Percentiles rank a stretch among this genome's conserved stretches.
phyloP scores from a whole-genome alignment of 2,329 filamentous ascomycete species.

The Penicillium psychrosexuale region DNA sequence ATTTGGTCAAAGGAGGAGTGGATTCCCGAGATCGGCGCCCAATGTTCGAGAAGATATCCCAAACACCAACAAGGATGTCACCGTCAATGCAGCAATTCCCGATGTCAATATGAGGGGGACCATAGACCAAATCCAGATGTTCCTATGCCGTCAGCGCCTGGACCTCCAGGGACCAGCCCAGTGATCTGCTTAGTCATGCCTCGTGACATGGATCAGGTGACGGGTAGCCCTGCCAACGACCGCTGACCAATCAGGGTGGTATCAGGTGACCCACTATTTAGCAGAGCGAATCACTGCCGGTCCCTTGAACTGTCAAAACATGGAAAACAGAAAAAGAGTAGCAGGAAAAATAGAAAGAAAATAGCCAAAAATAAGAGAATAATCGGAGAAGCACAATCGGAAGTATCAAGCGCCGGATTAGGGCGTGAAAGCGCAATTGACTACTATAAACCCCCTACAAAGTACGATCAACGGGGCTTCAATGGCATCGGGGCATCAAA shows the following conservation, averaged over 20 bases:
- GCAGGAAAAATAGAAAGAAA: background rate
- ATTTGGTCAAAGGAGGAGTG: background rate
- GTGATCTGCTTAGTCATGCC: conserved; percentile 15
- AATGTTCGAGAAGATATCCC: background rate
- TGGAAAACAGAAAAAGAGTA: background rate
- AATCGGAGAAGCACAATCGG: background rate
- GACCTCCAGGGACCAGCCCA: conserved; percentile 7
- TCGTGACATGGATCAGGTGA: conserved; percentile 12
- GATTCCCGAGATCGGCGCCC: background rate
- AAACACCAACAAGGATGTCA: background rate
- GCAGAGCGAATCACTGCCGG: conserved; percentile 15
- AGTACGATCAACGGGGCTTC: background rate
- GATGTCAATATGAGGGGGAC: background rate
- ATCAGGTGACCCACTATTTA: conserved; percentile 1
- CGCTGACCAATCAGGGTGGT: conserved; percentile 11
- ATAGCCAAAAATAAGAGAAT: background rate
- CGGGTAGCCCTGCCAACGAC: conserved; percentile 23
- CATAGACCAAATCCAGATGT: conserved; percentile 2
- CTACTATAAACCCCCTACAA: background rate
- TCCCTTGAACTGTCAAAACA: conserved; percentile 3
- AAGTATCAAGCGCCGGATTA: background rate
- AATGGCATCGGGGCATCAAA: background rate
- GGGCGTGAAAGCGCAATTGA: background rate
- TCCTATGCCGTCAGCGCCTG: conserved; percentile 7
- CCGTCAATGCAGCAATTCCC: background rate